Evolutionary conservation across 768 basidiomycete species (phyloP), one percentile per base, ranked within the genome.

Genomic region (Suillus bovinus): DNA sequence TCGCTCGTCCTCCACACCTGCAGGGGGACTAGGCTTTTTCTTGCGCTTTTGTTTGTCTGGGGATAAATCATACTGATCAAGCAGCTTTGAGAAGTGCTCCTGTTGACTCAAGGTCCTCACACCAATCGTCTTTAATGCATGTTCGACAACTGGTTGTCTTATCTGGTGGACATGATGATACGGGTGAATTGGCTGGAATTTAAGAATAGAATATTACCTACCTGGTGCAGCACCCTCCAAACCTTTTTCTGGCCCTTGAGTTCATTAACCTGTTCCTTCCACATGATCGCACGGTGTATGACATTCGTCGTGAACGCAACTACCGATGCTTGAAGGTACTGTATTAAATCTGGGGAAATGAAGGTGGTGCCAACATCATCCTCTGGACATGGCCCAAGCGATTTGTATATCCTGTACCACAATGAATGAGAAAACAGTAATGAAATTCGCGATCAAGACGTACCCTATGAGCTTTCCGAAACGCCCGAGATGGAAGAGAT

Each of bases 161-260:
- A 86, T 76, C 84, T 87, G 62, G 17, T 33, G 63, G 61, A 60
- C 11, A 41, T 27, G n/a, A 67, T 61, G 24, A 38, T 9, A 6
- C 13, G 2, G 13, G 4, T 59, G 14, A 64, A 56, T n/a, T 24
- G 22, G n/a, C 17, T 13, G 17, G 16, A 24, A 3, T 1, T 11
- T 4, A 17, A 55, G 14, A 31, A 31, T 44, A 55, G 27, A 16
- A 29, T 4, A n/a, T 14, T 22, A 31, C 16, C 17, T 44, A 34
- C 31, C 46, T 61, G 24, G 36, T 47, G 22, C 14, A 44, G 31
- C 17, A 29, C 76, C 53, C 80, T 77, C 87, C 89, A 91, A 8
- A 80, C 86, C 66, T 83, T 88, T 53, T 83, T 83, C 22, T 81
- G 80, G 44, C 77, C 76, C 73, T 90, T 90, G 68, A 87, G 69